A percentile compares a stretch with the other conserved stretches of the same genome.
phyloP scores from a whole-genome alignment of 495 filamentous ascomycete genomes.

The Penicillium lagena region DNA sequence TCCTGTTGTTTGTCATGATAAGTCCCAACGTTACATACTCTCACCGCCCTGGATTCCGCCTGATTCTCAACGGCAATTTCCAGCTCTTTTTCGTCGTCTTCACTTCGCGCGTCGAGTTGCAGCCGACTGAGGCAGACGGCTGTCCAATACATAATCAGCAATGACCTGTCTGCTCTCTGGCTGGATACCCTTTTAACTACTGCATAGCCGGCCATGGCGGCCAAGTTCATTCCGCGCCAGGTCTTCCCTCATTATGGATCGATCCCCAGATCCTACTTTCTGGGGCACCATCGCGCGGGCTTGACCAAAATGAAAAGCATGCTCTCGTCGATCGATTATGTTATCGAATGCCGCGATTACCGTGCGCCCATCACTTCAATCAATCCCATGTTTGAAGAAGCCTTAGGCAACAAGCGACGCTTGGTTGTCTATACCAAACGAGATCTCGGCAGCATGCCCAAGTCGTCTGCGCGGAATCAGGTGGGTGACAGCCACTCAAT shows the following conservation, averaged over 20 bases:
- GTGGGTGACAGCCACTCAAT: constrained; percentile 14
- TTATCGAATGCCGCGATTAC: constrained; percentile 94
- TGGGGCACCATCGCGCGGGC: constrained; percentile 90
- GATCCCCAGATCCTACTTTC: constrained; percentile 86
- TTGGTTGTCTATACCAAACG: constrained; percentile 88
- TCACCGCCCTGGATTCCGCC: constrained; percentile 2
- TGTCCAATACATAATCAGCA: not conserved
- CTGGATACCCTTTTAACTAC: not conserved
- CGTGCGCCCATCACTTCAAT: constrained; percentile 80
- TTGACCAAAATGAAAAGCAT: constrained; percentile 77
- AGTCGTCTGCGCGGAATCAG: constrained; percentile 17
- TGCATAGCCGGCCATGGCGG: constrained; percentile 5
- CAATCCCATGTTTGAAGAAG: constrained; percentile 86
- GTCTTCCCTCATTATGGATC: constrained; percentile 61
- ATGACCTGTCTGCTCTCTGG: constrained; percentile 3
- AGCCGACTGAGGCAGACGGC: not conserved
- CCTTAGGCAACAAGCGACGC: constrained; percentile 59
- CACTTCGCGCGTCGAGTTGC: not conserved
- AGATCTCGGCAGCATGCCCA: constrained; percentile 56
- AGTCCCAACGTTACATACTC: no score
- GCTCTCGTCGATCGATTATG: constrained; percentile 74
- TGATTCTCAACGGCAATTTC: not conserved
- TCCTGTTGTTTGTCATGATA: no score
- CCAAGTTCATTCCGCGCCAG: constrained; percentile 65
- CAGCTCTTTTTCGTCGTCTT: not conserved